Evolutionary conservation across 768 basidiomycete genomes (phyloP).

Genomic region (Phallus indusiatus): DNA sequence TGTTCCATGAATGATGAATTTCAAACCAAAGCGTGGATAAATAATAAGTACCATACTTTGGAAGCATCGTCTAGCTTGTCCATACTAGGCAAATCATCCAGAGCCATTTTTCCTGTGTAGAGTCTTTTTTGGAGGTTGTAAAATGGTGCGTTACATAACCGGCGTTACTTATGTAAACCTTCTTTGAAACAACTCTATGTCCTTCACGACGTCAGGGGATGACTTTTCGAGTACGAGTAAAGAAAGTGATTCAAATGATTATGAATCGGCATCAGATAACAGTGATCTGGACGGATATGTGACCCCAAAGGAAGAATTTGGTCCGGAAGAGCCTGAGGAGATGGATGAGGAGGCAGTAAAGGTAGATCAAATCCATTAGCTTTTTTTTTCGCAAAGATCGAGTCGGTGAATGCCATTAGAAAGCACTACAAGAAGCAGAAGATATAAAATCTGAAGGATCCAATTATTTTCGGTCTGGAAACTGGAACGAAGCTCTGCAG

Average conservation of each 20-base stretch:
- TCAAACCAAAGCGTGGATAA: neutral
- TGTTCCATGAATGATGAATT: slow-evolving; percentile 22
- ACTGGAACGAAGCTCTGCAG: slow-evolving; percentile 63
- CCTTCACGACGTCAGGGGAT: neutral
- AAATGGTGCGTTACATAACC: neutral
- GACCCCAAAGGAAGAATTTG: slow-evolving; percentile 2
- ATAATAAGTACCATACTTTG: slow-evolving; percentile 37
- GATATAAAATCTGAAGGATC: slow-evolving; percentile 72
- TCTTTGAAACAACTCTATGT: neutral
- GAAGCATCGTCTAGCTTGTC: slow-evolving; percentile 72
- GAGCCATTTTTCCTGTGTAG: neutral
- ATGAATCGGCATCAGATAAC: neutral
- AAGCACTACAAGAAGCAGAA: slow-evolving; percentile 40
- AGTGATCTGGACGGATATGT: neutral
- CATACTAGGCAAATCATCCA: neutral
- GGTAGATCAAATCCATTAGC: neutral
- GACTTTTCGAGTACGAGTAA: neutral
- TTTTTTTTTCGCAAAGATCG: neutral
- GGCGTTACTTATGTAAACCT: too few species aligned
- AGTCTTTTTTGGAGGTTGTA: neutral
- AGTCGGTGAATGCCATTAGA: slow-evolving; percentile 21
- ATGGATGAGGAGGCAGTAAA: neutral
- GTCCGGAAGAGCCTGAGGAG: neutral
- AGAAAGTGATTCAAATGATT: neutral
- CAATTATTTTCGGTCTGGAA: slow-evolving; percentile 49